Evolutionary conservation across 176 grass and related monocot species (phyloP).

Genomic region (Lolium perenne): DNA sequence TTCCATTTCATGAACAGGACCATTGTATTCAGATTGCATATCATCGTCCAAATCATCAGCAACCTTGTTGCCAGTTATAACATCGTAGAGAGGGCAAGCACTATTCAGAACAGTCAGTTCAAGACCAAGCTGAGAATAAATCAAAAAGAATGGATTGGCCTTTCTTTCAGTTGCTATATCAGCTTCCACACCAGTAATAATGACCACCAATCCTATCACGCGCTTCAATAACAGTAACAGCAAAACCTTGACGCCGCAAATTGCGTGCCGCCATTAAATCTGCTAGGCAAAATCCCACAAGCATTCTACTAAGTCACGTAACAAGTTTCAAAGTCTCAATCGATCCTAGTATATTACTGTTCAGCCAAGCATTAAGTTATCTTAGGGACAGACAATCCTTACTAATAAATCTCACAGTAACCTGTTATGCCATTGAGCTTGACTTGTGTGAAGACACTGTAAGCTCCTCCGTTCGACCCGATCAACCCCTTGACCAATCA

Average conservation of each 20-base stretch:
- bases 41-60: slow-evolving; percentile 78
- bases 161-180: slow-evolving; percentile 95
- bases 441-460: no score
- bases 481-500: no score
- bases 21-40: slow-evolving; percentile 89
- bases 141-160: slow-evolving; percentile 88
- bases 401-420: no score
- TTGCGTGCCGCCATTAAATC: slow-evolving; percentile 91
- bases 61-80: slow-evolving; percentile 80
- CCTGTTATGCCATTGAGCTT: no score
- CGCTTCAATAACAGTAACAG: slow-evolving; percentile 90
- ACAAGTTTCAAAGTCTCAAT: no score
- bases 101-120: slow-evolving; percentile 90
- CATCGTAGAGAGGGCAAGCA: slow-evolving; percentile 96
- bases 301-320: no score
- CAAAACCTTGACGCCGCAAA: slow-evolving; percentile 87
- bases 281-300: slow-evolving; percentile 85
- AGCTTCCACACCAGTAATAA: slow-evolving; percentile 96
- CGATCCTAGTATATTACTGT: no score
- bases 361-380: no score
- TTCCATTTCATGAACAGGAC: slow-evolving; percentile 91
- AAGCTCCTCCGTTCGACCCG: no score
- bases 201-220: slow-evolving; percentile 87
- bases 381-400: no score
- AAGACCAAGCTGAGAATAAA: slow-evolving; percentile 93